Evolutionary conservation across 2,329 filamentous ascomycete species (phyloP).

Genomic region (Rhynchosporium secalis): DNA sequence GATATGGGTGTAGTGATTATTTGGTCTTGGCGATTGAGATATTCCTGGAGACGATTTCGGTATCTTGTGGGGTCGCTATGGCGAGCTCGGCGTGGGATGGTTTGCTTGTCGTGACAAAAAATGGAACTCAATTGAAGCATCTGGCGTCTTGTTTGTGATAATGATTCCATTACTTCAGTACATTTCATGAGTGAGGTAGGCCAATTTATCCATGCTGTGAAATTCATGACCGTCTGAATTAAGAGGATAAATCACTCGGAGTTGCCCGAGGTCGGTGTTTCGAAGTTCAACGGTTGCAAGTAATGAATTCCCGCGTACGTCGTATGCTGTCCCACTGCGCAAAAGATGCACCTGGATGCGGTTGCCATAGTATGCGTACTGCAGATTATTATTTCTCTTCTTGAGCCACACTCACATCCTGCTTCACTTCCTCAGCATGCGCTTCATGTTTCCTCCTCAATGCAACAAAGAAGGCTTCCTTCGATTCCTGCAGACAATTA

Average conservation of each 20-base stretch:
- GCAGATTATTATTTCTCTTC: background rate
- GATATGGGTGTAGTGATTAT: conserved; percentile 28
- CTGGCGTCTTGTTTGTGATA: no score
- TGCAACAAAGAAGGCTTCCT: conserved; percentile 84
- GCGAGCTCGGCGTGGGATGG: conserved; percentile 28
- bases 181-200: no score
- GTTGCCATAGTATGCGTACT: background rate
- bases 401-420: conserved; percentile 26
- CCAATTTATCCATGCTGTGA: no score
- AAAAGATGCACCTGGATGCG: no score
- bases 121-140: conserved; percentile 23
- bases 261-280: no score
- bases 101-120: conserved; percentile 27
- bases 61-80: conserved; percentile 17
- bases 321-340: no score
- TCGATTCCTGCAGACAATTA: conserved; percentile 64
- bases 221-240: no score
- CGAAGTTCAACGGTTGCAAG: no score
- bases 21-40: conserved; percentile 30
- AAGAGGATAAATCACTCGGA: no score
- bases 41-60: conserved; percentile 43
- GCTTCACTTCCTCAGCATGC: no score
- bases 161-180: no score
- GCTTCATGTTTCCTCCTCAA: conserved; percentile 61
- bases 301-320: no score